Evolutionary conservation across 148 eudicot genomes (phyloP).

Genomic region (Cornus florida): DNA sequence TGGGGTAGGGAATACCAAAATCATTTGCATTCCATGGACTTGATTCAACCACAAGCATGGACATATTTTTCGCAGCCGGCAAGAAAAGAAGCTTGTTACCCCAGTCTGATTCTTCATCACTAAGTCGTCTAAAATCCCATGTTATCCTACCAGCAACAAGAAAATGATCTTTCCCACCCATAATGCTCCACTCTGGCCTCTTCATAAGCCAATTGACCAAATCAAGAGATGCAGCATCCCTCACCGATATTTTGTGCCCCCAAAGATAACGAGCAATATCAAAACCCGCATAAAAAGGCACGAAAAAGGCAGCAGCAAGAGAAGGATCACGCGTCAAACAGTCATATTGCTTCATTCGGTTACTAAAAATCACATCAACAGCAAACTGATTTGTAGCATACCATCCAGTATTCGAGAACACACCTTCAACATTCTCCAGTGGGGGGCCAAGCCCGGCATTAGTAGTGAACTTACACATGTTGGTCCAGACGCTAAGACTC

Average conservation of each 20-base stretch:
- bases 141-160: conserved; percentile 95
- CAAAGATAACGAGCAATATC: conserved; percentile 91
- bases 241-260: conserved; percentile 66
- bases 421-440: conserved; percentile 77
- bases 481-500: conserved; percentile 82
- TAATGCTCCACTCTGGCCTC: conserved; percentile 89
- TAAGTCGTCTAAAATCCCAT: conserved; percentile 85
- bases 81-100: conserved; percentile 86
- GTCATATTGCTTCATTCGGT: conserved; percentile 94
- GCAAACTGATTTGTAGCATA: conserved; percentile 94
- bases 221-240: conserved; percentile 86
- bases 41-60: conserved; percentile 91
- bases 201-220: conserved; percentile 74
- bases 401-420: conserved; percentile 89
- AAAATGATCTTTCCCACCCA: conserved; percentile 96
- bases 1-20: conserved; percentile 91
- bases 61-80: conserved; percentile 91
- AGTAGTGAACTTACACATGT: conserved; percentile 86
- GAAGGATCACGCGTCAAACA: conserved; percentile 91
- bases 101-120: conserved; percentile 80
- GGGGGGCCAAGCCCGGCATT: conserved; percentile 93
- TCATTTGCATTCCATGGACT: conserved; percentile 99
- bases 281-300: conserved; percentile 95
- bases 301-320: conserved; percentile 85
- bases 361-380: conserved; percentile 82